Percentiles rank a stretch among this genome's conserved stretches.
Evolutionary conservation across 352 stramenopile species (phyloP).

Genomic region (Phytophthora ramorum): DNA sequence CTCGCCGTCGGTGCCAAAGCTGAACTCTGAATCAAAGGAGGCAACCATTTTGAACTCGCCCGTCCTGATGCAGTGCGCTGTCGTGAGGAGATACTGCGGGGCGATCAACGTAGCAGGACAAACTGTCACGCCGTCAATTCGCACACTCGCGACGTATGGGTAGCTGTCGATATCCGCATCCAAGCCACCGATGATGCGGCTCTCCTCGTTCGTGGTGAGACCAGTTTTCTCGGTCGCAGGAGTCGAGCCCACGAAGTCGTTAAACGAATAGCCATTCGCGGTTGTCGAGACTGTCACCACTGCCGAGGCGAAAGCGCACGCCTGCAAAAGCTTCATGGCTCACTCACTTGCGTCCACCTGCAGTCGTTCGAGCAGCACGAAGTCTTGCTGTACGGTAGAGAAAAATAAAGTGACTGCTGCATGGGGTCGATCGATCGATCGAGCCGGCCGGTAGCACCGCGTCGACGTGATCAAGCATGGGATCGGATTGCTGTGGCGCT

Average conservation of each 20-base stretch:
- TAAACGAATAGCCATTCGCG: slow-evolving; percentile 25
- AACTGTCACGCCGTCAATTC: slow-evolving; percentile 54
- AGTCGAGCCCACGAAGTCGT: slow-evolving; percentile 7
- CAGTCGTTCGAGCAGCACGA: slow-evolving; percentile 6
- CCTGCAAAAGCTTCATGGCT: slow-evolving; percentile 31
- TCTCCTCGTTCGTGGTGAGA: slow-evolving; percentile 34
- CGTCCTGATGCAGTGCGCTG: slow-evolving; percentile 71
- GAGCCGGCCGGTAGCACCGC: neutral
- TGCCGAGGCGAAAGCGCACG: slow-evolving; percentile 13
- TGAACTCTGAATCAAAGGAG: slow-evolving; percentile 33
- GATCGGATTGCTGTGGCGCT: slow-evolving; percentile 10
- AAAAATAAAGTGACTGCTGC: slow-evolving; percentile 10
- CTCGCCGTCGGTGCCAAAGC: slow-evolving; percentile 31
- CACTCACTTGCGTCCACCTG: neutral
- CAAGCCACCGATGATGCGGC: slow-evolving; percentile 27
- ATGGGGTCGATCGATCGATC: slow-evolving; percentile 3
- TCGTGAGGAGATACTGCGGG: slow-evolving; percentile 70
- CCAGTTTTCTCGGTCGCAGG: slow-evolving; percentile 13
- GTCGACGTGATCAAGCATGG: slow-evolving; percentile 2
- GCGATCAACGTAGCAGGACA: slow-evolving; percentile 71
- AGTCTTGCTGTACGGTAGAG: neutral
- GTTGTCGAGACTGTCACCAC: slow-evolving; percentile 8
- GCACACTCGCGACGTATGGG: slow-evolving; percentile 64
- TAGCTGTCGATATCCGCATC: slow-evolving; percentile 39
- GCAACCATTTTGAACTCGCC: slow-evolving; percentile 31